Base-by-base conservation (phyloP, 176 grass and related monocot species). In the Avena sativa region DNA sequence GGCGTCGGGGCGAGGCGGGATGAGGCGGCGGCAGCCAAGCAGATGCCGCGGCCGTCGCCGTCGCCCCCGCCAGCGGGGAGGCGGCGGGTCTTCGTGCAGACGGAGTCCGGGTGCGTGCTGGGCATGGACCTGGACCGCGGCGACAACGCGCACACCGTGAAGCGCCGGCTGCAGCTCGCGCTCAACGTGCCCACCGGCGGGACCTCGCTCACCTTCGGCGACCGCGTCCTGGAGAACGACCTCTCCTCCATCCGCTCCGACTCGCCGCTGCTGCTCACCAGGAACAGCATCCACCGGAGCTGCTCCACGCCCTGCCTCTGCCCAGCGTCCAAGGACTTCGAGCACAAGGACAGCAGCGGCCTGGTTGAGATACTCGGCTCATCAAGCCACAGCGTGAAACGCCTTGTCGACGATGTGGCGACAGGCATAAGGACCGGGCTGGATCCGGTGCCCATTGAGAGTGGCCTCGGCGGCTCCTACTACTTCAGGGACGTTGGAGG, bases 61-160 rank as follows among this genome's bases (percentile, higher is more conserved):
- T 19, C 86, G 50, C 79, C 52, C 5, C 64, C 86, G 40, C 88
- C 90, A 1, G 90, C 71, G 21, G 94, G 94, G 16, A 40, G 92
- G 88, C 88, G 92, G 36, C 89, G 90, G 56, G 94, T 94, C 62
- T 97, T 97, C 82, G 92, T 97, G 75, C 94, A 97, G 86, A 97
- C 94, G 74, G 94, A 94, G 74, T 89, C 89, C 20, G 94, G 94
- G 21, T 92, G 92, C 79, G 94, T 97, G 61, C 83, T 94, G 51
- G 89, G 87, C 64, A 92, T 94, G 85, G 92, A 97, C 73, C 88
- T 97, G 34, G 94, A 97, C 74, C 89, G 94, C 25, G 56, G 88
- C 32, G 92, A 97, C 82, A 94, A 89, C 86, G 94, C 83, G 10
- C 92, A 94, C 78, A 92, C 94, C 12, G 88, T 97, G 21, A 97